A percentile compares a stretch with the other conserved stretches of the same genome.
phyloP scores from a whole-genome alignment of 2,329 filamentous ascomycete species.

The Corinectria fuckeliana region DNA sequence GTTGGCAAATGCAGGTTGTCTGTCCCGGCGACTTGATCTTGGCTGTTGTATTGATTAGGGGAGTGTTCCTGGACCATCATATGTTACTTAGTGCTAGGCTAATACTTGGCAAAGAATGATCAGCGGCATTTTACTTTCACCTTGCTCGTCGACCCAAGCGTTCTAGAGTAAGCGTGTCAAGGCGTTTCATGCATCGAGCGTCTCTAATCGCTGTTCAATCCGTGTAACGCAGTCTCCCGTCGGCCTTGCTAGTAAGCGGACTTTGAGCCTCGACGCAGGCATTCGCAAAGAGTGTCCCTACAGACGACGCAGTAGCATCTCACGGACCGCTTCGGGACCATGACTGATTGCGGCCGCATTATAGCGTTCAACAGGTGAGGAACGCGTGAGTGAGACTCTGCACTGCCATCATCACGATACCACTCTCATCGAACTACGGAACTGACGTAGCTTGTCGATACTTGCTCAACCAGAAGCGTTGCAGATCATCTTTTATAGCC shows the following conservation, averaged over 20 bases:
- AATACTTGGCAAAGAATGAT: background rate
- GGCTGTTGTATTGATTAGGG: background rate
- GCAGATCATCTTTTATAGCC: slow-evolving; percentile 9
- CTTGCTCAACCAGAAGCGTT: background rate
- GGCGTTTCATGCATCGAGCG: background rate
- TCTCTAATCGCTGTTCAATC: background rate
- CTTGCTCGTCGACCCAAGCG: too few relatives aligned
- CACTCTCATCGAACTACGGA: background rate
- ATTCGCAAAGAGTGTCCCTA: background rate
- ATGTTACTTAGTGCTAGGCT: background rate
- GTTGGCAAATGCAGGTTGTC: background rate
- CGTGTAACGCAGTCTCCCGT: background rate
- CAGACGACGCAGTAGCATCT: background rate
- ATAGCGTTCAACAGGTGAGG: background rate
- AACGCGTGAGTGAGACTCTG: background rate
- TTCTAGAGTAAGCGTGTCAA: background rate
- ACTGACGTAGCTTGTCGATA: background rate
- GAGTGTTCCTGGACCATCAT: background rate
- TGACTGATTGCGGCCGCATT: background rate
- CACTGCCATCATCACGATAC: background rate
- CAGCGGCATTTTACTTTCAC: background rate
- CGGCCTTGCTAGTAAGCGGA: background rate
- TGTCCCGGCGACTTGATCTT: background rate
- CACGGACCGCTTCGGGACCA: background rate
- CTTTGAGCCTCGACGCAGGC: background rate